Evolutionary conservation across 2,329 filamentous ascomycete genomes (phyloP).

Genomic region (Botryotinia convoluta): DNA sequence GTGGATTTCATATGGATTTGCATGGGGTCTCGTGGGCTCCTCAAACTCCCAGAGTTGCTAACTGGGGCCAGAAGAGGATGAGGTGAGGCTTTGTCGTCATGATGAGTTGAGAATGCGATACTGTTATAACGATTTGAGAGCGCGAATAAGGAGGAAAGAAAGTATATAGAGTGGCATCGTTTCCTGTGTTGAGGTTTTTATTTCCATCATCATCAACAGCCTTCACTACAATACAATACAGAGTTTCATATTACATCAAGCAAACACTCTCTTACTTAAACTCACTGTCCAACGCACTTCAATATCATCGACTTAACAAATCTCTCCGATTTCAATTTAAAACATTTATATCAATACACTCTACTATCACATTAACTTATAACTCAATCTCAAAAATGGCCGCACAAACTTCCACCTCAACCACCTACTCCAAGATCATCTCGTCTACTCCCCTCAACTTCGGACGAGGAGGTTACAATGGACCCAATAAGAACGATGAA

Average conservation of each 20-base stretch:
- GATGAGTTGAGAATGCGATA: background rate
- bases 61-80: slow-evolving; percentile 12
- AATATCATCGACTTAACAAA: background rate
- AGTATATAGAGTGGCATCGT: slow-evolving; percentile 16
- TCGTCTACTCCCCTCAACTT: slow-evolving; percentile 22
- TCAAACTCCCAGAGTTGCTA: background rate
- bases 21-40: background rate
- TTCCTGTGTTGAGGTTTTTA: background rate
- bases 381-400: slow-evolving; percentile 27
- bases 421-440: background rate
- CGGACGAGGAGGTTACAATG: slow-evolving; percentile 34
- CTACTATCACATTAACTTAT: slow-evolving; percentile 7
- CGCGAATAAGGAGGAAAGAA: background rate
- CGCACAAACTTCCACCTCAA: slow-evolving; percentile 21
- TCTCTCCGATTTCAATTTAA: background rate
- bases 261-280: background rate
- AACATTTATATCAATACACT: background rate
- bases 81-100: slow-evolving; percentile 21
- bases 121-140: background rate
- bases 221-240: background rate
- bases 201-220: slow-evolving; percentile 2
- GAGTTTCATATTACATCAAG: background rate
- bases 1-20: background rate
- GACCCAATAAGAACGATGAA: slow-evolving; percentile 22
- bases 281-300: background rate